Evolutionary conservation across 768 basidiomycete genomes (phyloP).

Genomic region (Megacollybia marginata): DNA sequence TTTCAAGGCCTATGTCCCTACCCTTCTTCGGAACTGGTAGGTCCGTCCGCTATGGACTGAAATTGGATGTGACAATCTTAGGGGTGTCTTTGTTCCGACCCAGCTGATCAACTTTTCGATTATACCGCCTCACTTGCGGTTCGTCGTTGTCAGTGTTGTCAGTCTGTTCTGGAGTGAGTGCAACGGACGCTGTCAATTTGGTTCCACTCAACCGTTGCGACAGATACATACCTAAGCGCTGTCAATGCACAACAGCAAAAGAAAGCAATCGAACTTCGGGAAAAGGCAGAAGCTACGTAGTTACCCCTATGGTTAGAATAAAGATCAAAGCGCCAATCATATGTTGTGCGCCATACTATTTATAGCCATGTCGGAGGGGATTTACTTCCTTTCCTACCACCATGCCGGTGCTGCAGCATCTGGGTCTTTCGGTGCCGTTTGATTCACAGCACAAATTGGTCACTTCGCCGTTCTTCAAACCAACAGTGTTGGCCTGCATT

Average conservation of each 20-base stretch:
- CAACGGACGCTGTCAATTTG: not conserved
- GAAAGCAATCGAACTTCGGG: conserved; percentile 23
- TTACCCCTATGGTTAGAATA: too few relatives aligned
- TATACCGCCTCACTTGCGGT: conserved; percentile 70
- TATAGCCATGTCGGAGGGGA: too few relatives aligned
- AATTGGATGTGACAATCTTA: conserved; percentile 11
- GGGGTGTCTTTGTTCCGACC: conserved; percentile 70
- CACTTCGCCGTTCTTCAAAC: conserved; percentile 40
- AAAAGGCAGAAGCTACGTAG: too few relatives aligned
- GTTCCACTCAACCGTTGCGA: not conserved
- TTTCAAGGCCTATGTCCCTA: conserved; percentile 59
- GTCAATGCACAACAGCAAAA: conserved; percentile 33
- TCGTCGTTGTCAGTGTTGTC: conserved; percentile 67
- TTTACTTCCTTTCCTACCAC: too few relatives aligned
- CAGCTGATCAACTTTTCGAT: conserved; percentile 76
- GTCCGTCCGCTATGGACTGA: conserved; percentile 4
- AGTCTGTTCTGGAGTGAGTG: conserved; percentile 78
- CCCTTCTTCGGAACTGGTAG: conserved; percentile 71
- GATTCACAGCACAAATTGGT: conserved; percentile 14
- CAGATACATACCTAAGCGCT: conserved; percentile 59
- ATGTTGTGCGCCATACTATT: too few relatives aligned
- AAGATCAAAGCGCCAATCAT: too few relatives aligned
- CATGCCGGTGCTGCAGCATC: too few relatives aligned
- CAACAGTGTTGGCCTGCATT: conserved; percentile 33
- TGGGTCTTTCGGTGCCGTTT: too few relatives aligned